Percentiles rank a stretch among this genome's conserved stretches.
These are phyloP conservation scores for Aspergillus viridinutans DNA, from an alignment of 2,329 filamentous ascomycete genomes.

Conservation along the genomic window DNA sequence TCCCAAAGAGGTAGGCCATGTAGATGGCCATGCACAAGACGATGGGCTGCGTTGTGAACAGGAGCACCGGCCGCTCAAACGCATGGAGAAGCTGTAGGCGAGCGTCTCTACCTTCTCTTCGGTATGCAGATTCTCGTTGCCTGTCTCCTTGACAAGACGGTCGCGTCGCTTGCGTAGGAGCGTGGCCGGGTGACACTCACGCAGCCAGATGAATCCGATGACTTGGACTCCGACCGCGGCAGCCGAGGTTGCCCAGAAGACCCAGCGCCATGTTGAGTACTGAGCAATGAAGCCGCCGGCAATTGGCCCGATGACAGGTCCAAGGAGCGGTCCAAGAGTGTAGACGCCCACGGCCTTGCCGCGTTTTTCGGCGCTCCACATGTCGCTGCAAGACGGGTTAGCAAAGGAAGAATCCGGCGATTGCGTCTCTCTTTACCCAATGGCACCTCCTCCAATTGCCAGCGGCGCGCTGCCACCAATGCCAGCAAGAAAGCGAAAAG, in stretches of 20 bases:
- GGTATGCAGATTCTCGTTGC: neutral
- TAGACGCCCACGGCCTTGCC: conserved; percentile 58
- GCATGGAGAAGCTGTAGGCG: conserved; percentile 15
- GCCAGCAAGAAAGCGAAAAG: conserved; percentile 55
- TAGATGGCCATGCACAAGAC: conserved; percentile 52
- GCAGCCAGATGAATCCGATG: conserved; percentile 54
- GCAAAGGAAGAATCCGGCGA: neutral
- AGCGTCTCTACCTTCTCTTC: conserved; percentile 28
- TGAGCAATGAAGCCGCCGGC: conserved; percentile 59
- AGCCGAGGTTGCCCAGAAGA: conserved; percentile 62
- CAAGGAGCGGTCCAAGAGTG: conserved; percentile 56
- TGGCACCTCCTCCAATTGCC: neutral
- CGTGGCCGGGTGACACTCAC: conserved; percentile 61
- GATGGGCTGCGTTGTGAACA: conserved; percentile 54
- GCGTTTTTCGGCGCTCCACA: conserved; percentile 48
- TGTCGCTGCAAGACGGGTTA: conserved; percentile 18
- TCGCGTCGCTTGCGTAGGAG: conserved; percentile 51
- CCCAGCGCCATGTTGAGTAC: conserved; percentile 64
- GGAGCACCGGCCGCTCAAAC: conserved; percentile 45
- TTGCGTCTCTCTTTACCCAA: neutral
- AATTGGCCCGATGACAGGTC: conserved; percentile 60
- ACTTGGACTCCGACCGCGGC: conserved; percentile 55
- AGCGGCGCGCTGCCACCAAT: conserved; percentile 44
- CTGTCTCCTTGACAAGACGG: conserved; percentile 6
- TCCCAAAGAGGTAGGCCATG: conserved; percentile 53